Percentiles rank a stretch among this genome's conserved stretches.
Evolutionary conservation across 768 basidiomycete species (phyloP).

Genomic region (Gyrodon lividus): DNA sequence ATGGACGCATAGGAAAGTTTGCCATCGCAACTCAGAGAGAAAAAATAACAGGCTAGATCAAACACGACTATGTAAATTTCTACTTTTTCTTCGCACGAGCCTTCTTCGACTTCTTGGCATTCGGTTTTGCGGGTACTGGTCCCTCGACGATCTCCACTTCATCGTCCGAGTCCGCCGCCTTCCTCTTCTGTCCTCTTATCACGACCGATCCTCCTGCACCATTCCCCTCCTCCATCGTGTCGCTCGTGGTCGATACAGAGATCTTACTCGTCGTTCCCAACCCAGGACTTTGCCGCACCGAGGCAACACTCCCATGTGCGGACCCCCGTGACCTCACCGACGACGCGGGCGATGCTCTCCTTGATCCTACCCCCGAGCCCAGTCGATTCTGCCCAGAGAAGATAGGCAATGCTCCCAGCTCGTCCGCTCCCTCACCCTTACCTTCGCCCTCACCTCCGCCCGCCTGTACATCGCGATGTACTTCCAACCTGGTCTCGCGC

Average conservation of each 20-base stretch:
- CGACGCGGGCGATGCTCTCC: constrained; percentile 46
- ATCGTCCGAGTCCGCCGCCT: constrained; percentile 50
- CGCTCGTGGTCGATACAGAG: constrained; percentile 45
- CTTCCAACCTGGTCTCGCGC: constrained; percentile 61
- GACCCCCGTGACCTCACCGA: constrained; percentile 46
- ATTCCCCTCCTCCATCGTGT: constrained; percentile 43
- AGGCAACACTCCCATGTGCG: constrained; percentile 24
- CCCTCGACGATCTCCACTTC: constrained; percentile 56
- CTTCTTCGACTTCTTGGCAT: constrained; percentile 36
- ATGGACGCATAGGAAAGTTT: background rate
- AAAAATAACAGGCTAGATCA: background rate
- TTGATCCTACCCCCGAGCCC: constrained; percentile 26
- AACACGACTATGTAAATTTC: background rate
- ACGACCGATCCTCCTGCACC: constrained; percentile 1
- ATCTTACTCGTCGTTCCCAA: constrained; percentile 38
- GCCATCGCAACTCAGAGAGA: background rate
- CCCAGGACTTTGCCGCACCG: constrained; percentile 49
- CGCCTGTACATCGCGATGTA: constrained; percentile 13
- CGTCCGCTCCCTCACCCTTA: constrained; percentile 30
- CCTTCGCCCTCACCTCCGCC: constrained; percentile 5
- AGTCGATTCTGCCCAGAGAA: constrained; percentile 18
- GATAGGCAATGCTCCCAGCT: constrained; percentile 26
- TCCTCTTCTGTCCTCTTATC: constrained; percentile 44
- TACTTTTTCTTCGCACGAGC: constrained; percentile 44
- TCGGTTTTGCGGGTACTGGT: constrained; percentile 39